Percentiles rank a stretch among this genome's conserved stretches.
Evolutionary conservation across 2,329 filamentous ascomycete genomes (phyloP).

Genomic region (Bipolaris oryzae): DNA sequence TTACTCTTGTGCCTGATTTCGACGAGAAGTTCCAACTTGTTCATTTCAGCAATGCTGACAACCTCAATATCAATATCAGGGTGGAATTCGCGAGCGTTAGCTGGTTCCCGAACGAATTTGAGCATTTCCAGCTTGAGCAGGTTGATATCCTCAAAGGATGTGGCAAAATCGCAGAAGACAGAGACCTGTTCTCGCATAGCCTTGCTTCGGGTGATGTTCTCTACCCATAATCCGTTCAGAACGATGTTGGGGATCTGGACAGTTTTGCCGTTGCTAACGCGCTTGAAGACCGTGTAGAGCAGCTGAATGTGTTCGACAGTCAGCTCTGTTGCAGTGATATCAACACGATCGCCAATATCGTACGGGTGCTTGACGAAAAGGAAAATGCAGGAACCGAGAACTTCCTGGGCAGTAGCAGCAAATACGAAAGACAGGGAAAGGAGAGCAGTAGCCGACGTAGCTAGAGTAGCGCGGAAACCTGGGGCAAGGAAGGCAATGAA

Average conservation of each 20-base stretch:
- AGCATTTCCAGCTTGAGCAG: slow-evolving; percentile 83
- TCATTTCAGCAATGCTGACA: slow-evolving; percentile 78
- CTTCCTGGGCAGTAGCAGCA: slow-evolving; percentile 87
- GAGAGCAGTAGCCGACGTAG: slow-evolving; percentile 88
- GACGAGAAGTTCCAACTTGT: slow-evolving; percentile 83
- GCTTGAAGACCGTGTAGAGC: slow-evolving; percentile 88
- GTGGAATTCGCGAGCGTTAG: slow-evolving; percentile 91
- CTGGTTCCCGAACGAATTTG: slow-evolving; percentile 78
- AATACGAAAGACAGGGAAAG: slow-evolving; percentile 98
- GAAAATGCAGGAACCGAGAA: slow-evolving; percentile 98
- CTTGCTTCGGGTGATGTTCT: slow-evolving; percentile 89
- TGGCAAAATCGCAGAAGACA: slow-evolving; percentile 83
- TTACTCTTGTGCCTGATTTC: slow-evolving; percentile 83
- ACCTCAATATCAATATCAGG: slow-evolving; percentile 81
- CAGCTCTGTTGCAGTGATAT: slow-evolving; percentile 73
- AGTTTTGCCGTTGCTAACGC: slow-evolving; percentile 79
- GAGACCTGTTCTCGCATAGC: slow-evolving; percentile 87
- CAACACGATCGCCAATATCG: slow-evolving; percentile 92
- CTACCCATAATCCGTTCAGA: slow-evolving; percentile 91
- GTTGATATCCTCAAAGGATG: slow-evolving; percentile 87
- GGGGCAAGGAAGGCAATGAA: slow-evolving; percentile 90
- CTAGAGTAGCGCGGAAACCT: slow-evolving; percentile 81
- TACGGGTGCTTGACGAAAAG: slow-evolving; percentile 98
- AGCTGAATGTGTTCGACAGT: slow-evolving; percentile 93
- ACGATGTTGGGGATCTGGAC: slow-evolving; percentile 87